phyloP scores from a whole-genome alignment of 129 eudicot species.

The Flaveria bidentis region DNA sequence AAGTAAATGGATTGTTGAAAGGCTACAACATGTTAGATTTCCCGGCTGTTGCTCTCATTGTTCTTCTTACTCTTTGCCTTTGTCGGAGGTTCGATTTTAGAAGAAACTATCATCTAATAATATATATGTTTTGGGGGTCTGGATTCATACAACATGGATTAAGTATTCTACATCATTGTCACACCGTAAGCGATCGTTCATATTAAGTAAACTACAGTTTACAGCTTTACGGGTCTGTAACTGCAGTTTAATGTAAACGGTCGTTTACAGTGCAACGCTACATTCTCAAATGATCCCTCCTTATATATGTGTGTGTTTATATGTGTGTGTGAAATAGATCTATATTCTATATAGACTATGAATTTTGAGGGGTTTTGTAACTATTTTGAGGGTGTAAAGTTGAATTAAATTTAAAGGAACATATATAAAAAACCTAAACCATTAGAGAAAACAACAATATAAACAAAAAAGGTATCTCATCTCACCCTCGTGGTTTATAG shows the following conservation, averaged over 20 bases:
- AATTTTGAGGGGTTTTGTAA: conserved; percentile 11
- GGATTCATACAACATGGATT: too few species aligned
- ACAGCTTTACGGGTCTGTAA: too few species aligned
- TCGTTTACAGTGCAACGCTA: too few species aligned
- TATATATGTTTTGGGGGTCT: not conserved
- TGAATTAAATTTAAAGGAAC: not conserved
- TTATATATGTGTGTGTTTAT: not conserved
- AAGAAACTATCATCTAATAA: not conserved
- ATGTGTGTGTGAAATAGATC: not conserved
- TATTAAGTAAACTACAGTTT: too few species aligned
- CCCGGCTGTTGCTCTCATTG: conserved; percentile 73
- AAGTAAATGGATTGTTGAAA: conserved; percentile 57
- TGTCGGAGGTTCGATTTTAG: conserved; percentile 56
- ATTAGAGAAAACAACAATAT: not conserved
- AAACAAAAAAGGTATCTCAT: conserved; percentile 19
- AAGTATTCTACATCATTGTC: too few species aligned
- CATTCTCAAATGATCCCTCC: too few species aligned
- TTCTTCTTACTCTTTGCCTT: conserved; percentile 63
- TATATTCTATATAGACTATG: not conserved
- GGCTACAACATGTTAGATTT: conserved; percentile 84
- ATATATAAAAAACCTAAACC: conserved; percentile 10
- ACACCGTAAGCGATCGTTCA: too few species aligned
- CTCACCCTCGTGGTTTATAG: conserved; percentile 4
- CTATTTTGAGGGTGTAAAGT: not conserved
- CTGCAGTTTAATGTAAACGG: too few species aligned